phyloP scores from a whole-genome alignment of 192 early-diverging fungal genomes.

The Haplosporangium gracile region DNA sequence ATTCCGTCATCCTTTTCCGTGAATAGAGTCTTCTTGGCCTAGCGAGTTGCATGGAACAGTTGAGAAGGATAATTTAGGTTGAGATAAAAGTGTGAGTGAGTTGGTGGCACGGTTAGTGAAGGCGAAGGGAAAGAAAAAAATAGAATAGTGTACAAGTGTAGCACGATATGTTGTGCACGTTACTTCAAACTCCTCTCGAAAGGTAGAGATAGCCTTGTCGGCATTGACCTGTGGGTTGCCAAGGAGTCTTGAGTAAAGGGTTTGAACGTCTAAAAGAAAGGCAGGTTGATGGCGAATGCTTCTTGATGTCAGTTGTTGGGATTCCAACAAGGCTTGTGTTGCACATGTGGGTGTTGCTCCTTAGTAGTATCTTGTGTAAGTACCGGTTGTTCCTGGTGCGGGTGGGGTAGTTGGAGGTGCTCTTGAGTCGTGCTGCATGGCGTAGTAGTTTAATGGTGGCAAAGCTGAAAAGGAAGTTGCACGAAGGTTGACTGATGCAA shows the following conservation, averaged over 20 bases:
- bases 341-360: not conserved
- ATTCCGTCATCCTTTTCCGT: not conserved
- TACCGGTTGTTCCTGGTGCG: not conserved
- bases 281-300: not conserved
- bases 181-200: slow-evolving; percentile 50
- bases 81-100: not conserved
- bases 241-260: slow-evolving; percentile 26
- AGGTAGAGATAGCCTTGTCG: slow-evolving; percentile 27
- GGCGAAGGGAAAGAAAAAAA: not conserved
- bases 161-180: not conserved
- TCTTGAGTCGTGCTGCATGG: not conserved
- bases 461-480: not conserved
- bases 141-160: not conserved
- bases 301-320: not conserved
- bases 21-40: slow-evolving; percentile 27
- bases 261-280: slow-evolving; percentile 15
- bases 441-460: slow-evolving; percentile 3
- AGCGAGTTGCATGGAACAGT: not conserved
- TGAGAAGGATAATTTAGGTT: not conserved
- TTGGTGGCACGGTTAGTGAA: not conserved
- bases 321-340: not conserved
- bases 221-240: slow-evolving; percentile 38
- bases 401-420: not conserved
- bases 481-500: not conserved
- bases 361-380: not conserved